Evolutionary conservation across 805 yeast genomes (phyloP), one percentile per base, ranked within the genome.

Genomic region (Kazachstania kunashirensis): DNA sequence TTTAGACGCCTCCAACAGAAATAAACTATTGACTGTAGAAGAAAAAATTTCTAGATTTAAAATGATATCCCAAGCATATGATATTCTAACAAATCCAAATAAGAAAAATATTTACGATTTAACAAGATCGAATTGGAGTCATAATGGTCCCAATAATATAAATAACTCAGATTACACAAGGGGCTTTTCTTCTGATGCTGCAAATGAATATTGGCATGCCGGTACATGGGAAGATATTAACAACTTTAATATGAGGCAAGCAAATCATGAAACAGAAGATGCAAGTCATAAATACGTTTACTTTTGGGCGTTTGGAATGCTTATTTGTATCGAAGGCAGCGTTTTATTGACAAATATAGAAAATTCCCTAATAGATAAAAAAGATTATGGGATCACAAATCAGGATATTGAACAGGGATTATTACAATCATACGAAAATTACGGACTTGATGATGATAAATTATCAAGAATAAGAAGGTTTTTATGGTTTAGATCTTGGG

Each of bases 201-300:
- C 42, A 37, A 52, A 37, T 60, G 62, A 61, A 24, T 76, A 76
- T 52, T 73, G 79, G 75, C 70, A 62, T 33, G 79, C 82, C 0
- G 77, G 77, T 1, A 71, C 71, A 0, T 75, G 82, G 82, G 80
- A 75, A 43, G 83, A 76, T 39, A 69, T 67, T 50, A 70, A 74
- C 31, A 47, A 60, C 13, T 39, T 63, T 50, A 18, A 32, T 18
- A 6, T 6, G 11, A 19, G 34, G 9, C 16, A 34, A 2, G 18
- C 25, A 11, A 16, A 31, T 20, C 29, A 28, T 6, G 24, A 16
- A 7, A 14, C 13, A 7, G 26, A 24, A 5, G 20, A 28, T 24
- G 13, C 11, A 11, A 8, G n/a, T 5, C n/a, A 20, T 6, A 26
- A 31, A 24, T 20, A 29, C 10, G 21, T 24, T 15, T 12, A 11